phyloP scores from a whole-genome alignment of 2,329 filamentous ascomycete species.

The Fusarium tupiense region DNA sequence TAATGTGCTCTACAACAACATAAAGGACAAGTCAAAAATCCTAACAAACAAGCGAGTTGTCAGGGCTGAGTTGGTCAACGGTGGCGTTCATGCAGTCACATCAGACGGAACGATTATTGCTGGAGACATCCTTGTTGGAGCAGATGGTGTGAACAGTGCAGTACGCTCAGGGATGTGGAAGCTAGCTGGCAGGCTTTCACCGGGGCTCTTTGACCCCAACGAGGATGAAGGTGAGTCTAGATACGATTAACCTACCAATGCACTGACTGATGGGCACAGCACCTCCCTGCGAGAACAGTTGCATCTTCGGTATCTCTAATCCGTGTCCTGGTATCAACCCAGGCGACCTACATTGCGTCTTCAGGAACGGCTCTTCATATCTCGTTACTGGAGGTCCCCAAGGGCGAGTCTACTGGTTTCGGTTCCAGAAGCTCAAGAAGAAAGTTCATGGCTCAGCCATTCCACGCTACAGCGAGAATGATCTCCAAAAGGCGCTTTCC shows the following conservation, averaged over 20 bases:
- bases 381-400: background rate
- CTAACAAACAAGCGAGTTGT: background rate
- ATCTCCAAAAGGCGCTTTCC: background rate
- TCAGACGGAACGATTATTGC: background rate
- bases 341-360: background rate
- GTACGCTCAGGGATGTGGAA: background rate
- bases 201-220: background rate
- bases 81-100: background rate
- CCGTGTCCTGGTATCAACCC: background rate
- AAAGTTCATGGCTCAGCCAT: background rate
- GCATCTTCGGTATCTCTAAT: background rate
- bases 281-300: background rate
- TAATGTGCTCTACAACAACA: background rate
- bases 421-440: background rate
- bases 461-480: background rate
- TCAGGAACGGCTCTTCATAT: background rate
- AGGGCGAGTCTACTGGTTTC: constrained; percentile 1
- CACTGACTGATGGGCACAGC: background rate
- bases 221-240: background rate
- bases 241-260: background rate
- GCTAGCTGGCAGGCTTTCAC: background rate
- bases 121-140: background rate
- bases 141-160: background rate
- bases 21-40: background rate
- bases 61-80: background rate